Percentiles rank a stretch among this genome's conserved stretches.
Evolutionary conservation across 2,329 filamentous ascomycete genomes (phyloP).

Genomic region (Trichoderma simmonsii): DNA sequence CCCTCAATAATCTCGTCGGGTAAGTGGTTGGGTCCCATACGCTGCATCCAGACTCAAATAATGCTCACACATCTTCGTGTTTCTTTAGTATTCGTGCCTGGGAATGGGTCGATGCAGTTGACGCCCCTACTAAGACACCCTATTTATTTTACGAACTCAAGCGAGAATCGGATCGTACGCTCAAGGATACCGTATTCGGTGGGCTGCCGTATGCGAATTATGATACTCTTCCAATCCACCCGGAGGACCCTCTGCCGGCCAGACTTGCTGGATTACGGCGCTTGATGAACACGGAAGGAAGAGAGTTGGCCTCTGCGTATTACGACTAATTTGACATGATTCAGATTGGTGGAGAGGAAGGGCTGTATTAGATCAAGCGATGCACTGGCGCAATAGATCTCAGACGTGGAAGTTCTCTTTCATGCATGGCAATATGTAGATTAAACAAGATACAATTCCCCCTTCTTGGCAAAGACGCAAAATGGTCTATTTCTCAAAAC

Average conservation of each 20-base stretch:
- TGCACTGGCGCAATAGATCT: background rate
- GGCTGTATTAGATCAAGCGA: background rate
- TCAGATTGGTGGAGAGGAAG: background rate
- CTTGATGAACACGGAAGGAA: background rate
- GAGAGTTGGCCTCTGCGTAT: background rate
- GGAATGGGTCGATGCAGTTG: background rate
- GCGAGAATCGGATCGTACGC: background rate
- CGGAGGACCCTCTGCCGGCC: background rate
- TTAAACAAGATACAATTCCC: too few species aligned
- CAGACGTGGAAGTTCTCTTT: background rate
- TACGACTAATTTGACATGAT: background rate
- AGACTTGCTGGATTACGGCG: background rate
- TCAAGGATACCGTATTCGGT: background rate
- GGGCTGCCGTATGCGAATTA: background rate
- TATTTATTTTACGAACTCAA: conserved; percentile 1
- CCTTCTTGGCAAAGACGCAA: too few species aligned
- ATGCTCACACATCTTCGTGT: background rate
- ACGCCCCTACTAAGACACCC: background rate
- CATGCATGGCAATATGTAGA: background rate
- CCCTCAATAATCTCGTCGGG: background rate
- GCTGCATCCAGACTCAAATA: background rate
- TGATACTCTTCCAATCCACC: background rate
- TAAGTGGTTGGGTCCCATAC: background rate
- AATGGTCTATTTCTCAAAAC: too few species aligned
- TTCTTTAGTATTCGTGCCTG: background rate